Evolutionary conservation across 768 basidiomycete genomes (phyloP).

Genomic region (Serendipita sp.): DNA sequence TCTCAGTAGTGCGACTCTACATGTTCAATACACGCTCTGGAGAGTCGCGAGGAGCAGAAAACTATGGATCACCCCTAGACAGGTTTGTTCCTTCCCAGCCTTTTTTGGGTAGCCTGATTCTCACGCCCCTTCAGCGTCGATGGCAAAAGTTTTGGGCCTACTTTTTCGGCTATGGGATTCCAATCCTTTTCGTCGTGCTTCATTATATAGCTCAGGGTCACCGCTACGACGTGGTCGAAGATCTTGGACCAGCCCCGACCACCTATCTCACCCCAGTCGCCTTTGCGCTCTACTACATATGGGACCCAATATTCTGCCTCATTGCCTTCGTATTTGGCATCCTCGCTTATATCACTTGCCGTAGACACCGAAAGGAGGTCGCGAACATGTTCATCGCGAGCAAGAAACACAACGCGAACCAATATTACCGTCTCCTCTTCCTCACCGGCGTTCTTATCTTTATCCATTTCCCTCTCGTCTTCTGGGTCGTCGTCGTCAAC

Average conservation of each 20-base stretch:
- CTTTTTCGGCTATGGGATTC: background rate
- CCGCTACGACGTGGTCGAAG: conserved; percentile 42
- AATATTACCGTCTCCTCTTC: background rate
- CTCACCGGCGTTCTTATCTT: background rate
- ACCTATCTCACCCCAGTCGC: conserved; percentile 33
- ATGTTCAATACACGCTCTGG: background rate
- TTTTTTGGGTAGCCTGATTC: too few relatives aligned
- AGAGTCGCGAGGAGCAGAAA: background rate
- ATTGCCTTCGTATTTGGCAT: background rate
- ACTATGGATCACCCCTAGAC: background rate
- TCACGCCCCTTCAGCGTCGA: too few relatives aligned
- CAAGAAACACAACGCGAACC: background rate
- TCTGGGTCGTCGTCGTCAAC: background rate
- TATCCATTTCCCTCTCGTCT: background rate
- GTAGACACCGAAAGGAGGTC: background rate
- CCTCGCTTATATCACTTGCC: background rate
- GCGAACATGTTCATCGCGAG: background rate
- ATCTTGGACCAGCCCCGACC: conserved; percentile 38
- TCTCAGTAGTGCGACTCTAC: background rate
- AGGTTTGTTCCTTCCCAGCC: background rate
- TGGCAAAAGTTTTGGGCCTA: too few relatives aligned
- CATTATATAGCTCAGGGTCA: conserved; percentile 41
- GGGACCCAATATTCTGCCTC: background rate
- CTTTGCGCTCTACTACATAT: conserved; percentile 27
- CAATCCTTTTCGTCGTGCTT: background rate